Base-by-base conservation (phyloP, 441 rosid genomes). In the Corymbia calophylla region DNA sequence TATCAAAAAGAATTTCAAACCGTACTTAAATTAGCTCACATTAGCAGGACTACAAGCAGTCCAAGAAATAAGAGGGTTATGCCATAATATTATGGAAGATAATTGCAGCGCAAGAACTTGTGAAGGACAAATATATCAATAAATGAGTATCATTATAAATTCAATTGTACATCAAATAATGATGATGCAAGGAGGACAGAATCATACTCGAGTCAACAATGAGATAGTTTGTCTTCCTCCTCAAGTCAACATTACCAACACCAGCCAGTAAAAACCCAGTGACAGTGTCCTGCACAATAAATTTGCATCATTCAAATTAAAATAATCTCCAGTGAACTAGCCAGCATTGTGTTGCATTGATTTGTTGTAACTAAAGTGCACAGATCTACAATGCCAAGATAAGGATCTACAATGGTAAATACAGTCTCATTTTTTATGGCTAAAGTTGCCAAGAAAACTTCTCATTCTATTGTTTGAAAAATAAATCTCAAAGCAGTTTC, bases 241-340 rank as follows among this genome's bases (percentile, higher is more conserved):
- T 91, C 91, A 97, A 89, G 90, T 97, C 99, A 88, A 97, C 99
- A 91, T 98, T 98, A 89, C 99, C 99, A 53, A 98, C 99, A 87
- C 99, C 99, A 92, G 99, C 97, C 92, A 97, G 95, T 94, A 98
- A 92, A 94, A 98, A 95, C 87, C 99, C 99, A 92, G 94, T 95
- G 18, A 97, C 93, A 1, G 97, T 96, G 90, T 97, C 99, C 99
- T 95, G 88, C 77, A 53, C 49, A 39, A 89, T 21, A 88, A 21
- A 81, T 77, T 44, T 25, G n/a, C 51, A 44, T 77, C 51, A 12
- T 39, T 44, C 18, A 44, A 53, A 77, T 1, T 10, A 77, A 77
- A 77, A 44, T 13, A 44, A 39, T 44, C 84, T 23, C 84, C 4
- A 5, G n/a, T 8, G 10, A 77, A 23, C 27, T 3, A 23, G 84